phyloP scores from a whole-genome alignment of 139 green algal genomes.

The Monoraphidium neglectum region DNA sequence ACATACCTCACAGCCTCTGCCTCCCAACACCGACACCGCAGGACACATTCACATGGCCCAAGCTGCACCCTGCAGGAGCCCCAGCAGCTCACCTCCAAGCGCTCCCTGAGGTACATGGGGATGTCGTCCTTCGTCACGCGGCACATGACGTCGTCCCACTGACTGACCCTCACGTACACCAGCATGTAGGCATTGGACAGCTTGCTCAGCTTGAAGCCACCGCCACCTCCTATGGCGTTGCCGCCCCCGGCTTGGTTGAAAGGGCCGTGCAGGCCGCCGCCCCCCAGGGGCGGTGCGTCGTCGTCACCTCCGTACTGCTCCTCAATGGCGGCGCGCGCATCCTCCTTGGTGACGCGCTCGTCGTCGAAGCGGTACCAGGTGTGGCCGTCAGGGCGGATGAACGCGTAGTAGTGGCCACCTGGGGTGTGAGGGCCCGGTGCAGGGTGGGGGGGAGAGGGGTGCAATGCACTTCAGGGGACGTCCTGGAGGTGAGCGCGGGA shows the following conservation, averaged over 20 bases:
- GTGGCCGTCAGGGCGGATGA: constrained; percentile 68
- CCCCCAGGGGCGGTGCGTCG: constrained; percentile 23
- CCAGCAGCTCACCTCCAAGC: constrained; percentile 48
- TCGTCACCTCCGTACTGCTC: constrained; percentile 92
- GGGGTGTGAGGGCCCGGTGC: background rate
- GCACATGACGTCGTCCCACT: constrained; percentile 89
- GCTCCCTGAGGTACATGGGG: constrained; percentile 69
- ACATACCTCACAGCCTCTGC: no score
- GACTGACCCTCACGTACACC: constrained; percentile 90
- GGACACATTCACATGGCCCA: no score
- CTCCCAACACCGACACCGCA: no score
- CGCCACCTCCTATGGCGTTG: constrained; percentile 6
- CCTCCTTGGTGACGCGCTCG: constrained; percentile 85
- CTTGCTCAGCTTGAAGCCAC: constrained; percentile 57
- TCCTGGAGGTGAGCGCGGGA: no score
- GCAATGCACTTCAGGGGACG: no score
- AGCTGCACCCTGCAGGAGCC: no score
- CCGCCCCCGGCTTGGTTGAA: constrained; percentile 15
- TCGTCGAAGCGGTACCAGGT: constrained; percentile 97
- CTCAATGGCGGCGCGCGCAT: constrained; percentile 73
- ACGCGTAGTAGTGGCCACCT: constrained; percentile 95
- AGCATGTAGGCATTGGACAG: constrained; percentile 99
- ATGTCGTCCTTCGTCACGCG: constrained; percentile 81
- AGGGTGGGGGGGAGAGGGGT: background rate
- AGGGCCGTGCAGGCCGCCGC: constrained; percentile 10